These are phyloP conservation scores for Penicillium sp. DNA, from an alignment of 2,329 filamentous ascomycete species.

Conservation along the genomic window DNA sequence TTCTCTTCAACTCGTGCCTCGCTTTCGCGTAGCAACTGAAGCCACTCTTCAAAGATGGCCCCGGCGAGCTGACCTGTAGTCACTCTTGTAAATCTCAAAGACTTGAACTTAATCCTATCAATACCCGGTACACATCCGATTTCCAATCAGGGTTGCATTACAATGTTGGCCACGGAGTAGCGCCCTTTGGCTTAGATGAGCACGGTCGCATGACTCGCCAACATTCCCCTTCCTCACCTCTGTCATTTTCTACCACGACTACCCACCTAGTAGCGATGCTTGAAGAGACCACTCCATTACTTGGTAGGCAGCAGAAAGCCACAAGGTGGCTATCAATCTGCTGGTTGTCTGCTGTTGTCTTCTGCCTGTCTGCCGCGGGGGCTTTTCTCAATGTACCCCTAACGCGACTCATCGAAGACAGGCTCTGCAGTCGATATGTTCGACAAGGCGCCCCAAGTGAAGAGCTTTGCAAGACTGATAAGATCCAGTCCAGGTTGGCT, in stretches of 20 bases:
- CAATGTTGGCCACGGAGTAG: too few species aligned
- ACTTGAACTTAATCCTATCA: too few species aligned
- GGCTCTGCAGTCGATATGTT: neutral
- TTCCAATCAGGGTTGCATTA: neutral
- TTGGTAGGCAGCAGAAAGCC: neutral
- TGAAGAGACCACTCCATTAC: neutral
- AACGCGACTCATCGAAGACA: neutral
- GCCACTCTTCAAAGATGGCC: too few species aligned
- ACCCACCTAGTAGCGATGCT: neutral
- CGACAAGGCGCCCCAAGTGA: neutral
- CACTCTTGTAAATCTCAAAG: too few species aligned
- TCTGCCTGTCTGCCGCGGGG: neutral
- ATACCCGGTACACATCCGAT: neutral
- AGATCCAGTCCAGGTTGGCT: neutral
- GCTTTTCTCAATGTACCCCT: neutral
- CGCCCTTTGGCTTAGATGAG: neutral
- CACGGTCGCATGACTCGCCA: neutral
- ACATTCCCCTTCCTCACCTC: neutral
- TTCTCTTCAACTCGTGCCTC: neutral
- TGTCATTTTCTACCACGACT: neutral
- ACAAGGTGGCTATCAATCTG: neutral
- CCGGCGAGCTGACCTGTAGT: too few species aligned
- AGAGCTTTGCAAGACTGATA: neutral
- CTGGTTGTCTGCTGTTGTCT: neutral
- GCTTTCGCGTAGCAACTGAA: neutral